Conservation (phyloP, 2,329 filamentous ascomycete genomes). For the Fusarium haematococcum region DNA sequence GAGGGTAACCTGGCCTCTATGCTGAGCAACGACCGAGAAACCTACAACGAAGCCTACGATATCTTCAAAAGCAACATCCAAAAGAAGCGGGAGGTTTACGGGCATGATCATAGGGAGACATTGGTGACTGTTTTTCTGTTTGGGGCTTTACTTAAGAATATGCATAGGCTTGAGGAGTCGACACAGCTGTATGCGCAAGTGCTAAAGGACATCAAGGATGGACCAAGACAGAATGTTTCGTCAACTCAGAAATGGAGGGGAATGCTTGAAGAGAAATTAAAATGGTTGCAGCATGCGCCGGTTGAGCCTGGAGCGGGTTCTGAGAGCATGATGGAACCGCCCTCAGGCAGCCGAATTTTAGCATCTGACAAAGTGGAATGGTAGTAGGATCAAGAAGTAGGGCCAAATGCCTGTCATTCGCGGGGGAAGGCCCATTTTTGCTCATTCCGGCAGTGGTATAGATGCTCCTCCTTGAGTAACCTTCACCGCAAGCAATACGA, state of each 20-base stretch:
- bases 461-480: too few relatives aligned
- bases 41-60: neutral
- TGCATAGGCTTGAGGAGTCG: neutral
- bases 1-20: neutral
- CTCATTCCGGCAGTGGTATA: too few relatives aligned
- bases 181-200: neutral
- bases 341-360: too few relatives aligned
- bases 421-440: too few relatives aligned
- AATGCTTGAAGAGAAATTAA: neutral
- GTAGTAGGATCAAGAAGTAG: too few relatives aligned
- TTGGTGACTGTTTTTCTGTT: neutral
- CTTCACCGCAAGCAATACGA: too few relatives aligned
- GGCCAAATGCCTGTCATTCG: too few relatives aligned
- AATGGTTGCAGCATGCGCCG: neutral
- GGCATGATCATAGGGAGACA: neutral
- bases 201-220: too few relatives aligned
- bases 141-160: neutral
- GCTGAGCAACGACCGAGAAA: neutral
- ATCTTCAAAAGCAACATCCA: neutral
- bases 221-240: neutral
- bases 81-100: neutral
- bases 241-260: neutral
- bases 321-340: too few relatives aligned
- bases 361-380: too few relatives aligned
- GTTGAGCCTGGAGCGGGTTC: too few relatives aligned